phyloP scores from a whole-genome alignment of 257 asterid genomes.

The Lantana camara region DNA sequence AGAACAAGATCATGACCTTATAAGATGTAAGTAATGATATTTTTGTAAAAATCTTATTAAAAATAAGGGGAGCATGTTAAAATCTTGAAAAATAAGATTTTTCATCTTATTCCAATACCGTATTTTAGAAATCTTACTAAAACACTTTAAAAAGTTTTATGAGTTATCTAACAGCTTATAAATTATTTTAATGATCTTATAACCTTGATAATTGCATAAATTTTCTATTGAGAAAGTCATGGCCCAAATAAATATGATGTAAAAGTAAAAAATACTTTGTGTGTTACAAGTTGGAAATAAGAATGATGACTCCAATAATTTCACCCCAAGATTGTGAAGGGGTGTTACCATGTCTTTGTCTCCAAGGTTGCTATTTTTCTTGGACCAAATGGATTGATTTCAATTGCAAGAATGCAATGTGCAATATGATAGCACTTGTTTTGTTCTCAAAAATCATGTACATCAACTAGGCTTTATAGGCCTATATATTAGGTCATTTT shows the following conservation, averaged over 20 bases:
- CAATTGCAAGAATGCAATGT: slow-evolving; percentile 28
- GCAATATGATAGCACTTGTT: slow-evolving; percentile 33
- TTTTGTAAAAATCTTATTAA: too few species aligned
- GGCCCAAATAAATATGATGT: background rate
- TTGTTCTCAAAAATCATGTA: slow-evolving; percentile 20
- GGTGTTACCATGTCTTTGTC: slow-evolving; percentile 34
- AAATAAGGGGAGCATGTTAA: too few species aligned
- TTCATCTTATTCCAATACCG: too few species aligned
- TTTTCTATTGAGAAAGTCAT: slow-evolving; percentile 24
- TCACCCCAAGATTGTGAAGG: slow-evolving; percentile 23
- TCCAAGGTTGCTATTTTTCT: slow-evolving; percentile 35
- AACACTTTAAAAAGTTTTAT: too few species aligned
- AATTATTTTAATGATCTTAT: too few species aligned
- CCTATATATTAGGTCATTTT: slow-evolving; percentile 18
- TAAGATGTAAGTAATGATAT: too few species aligned
- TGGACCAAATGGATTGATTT: slow-evolving; percentile 38
- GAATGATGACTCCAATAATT: slow-evolving; percentile 34
- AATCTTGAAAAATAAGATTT: too few species aligned
- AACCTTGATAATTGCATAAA: background rate
- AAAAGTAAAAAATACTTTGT: too few species aligned
- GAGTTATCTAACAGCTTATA: too few species aligned
- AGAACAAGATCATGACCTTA: too few species aligned
- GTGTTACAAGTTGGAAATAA: slow-evolving; percentile 19
- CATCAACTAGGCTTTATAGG: slow-evolving; percentile 12
- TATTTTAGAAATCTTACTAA: too few species aligned